phyloP scores from a whole-genome alignment of 2,329 filamentous ascomycete genomes.

The Xylaria sp. region DNA sequence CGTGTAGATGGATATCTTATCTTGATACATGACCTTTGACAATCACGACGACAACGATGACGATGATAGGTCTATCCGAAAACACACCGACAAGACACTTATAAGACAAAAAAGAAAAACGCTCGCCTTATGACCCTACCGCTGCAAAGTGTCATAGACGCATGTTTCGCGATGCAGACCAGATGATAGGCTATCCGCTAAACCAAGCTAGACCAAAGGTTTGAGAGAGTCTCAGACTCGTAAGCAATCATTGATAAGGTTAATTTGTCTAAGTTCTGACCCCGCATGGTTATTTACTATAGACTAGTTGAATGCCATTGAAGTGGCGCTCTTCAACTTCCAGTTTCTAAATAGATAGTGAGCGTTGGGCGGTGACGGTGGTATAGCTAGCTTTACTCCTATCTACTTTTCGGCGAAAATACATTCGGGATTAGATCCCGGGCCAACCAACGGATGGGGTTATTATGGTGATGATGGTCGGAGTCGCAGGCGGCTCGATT shows the following conservation, averaged over 20 bases:
- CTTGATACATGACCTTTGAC: background rate
- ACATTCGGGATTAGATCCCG: too few species aligned
- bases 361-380: background rate
- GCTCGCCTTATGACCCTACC: background rate
- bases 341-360: background rate
- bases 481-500: too few species aligned
- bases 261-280: background rate
- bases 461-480: too few species aligned
- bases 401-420: background rate
- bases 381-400: background rate
- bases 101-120: background rate
- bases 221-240: background rate
- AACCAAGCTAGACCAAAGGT: background rate
- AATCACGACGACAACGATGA: background rate
- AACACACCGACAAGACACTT: background rate
- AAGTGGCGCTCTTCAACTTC: background rate
- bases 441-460: too few species aligned
- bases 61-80: background rate
- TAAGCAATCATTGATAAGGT: background rate
- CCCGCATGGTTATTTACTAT: background rate
- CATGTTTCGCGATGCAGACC: constrained; percentile 23
- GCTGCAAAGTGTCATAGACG: background rate
- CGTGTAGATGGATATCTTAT: background rate
- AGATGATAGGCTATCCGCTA: background rate
- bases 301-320: background rate